Base-by-base conservation (phyloP, 805 yeast species). In the Saturnispora quitensis region DNA sequence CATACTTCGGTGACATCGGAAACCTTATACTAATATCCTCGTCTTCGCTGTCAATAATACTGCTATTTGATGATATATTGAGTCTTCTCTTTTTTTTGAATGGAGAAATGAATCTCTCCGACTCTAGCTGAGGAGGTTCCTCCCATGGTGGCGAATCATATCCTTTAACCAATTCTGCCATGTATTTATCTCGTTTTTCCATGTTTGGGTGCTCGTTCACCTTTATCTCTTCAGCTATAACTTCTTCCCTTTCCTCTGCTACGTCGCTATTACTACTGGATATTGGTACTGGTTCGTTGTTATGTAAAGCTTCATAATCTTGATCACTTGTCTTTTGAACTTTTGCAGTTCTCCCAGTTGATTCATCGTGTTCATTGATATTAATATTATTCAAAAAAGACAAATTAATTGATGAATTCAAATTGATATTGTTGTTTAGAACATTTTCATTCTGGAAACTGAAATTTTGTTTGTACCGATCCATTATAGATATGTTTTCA, bases 1-100 rank as follows among this genome's bases (percentile, higher is more conserved):
- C 72, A 53, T 71, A 74, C 42, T 69, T 70, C 2, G 80, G 78
- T 0, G 79, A 75, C 44, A 67, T 63, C 2, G 80, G 80, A 54
- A 76, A 75, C 50, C 78, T 51, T n/a, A 58, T 43, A 27, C 56
- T 59, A 10, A 55, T 28, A 18, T 58, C 60, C 17, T 58, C 59
- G 12, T 57, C 58, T 7, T 35, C 40, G 15, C 17, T 31, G 25
- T 18, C 35, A 17, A 12, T 48, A 20, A 40, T 13, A 38, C 17
- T 43, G 18, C 42, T 20, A 18, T 48, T 44, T 2, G 51, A 46
- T 13, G 51, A 48, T 24, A 43, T 13, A 15, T 17, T 22, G 13
- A 49, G 12, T 18, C 10, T 49, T 36, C 49, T 53, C 7, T 20
- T 50, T 43, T 28, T 46, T n/a, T 24, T 43, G 50, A 38, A 43